Evolutionary conservation across 768 basidiomycete species (phyloP).

Genomic region (Lactarius trivialis): DNA sequence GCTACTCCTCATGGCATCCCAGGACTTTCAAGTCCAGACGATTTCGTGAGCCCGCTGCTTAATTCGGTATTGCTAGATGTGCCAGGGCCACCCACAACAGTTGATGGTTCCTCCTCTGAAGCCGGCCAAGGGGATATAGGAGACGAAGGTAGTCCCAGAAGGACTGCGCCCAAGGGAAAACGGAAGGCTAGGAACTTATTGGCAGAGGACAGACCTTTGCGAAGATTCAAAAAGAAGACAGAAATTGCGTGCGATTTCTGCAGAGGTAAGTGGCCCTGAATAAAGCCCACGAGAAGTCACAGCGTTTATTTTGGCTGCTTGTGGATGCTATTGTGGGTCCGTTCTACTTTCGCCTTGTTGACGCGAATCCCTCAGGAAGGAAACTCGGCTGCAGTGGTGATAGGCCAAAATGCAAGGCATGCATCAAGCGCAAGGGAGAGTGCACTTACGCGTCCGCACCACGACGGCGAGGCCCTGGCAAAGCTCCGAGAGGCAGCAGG

Average conservation of each 20-base stretch:
- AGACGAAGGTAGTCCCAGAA: slow-evolving; percentile 7
- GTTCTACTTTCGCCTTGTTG: slow-evolving; percentile 4
- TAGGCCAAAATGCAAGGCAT: slow-evolving; percentile 58
- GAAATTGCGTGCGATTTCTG: slow-evolving; percentile 73
- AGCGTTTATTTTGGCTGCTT: slow-evolving; percentile 16
- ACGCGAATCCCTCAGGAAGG: slow-evolving; percentile 40
- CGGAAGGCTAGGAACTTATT: not conserved
- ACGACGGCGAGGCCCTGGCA: slow-evolving; percentile 67
- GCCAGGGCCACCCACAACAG: slow-evolving; percentile 5
- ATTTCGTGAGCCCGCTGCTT: slow-evolving; percentile 13
- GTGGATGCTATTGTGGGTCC: slow-evolving; percentile 7
- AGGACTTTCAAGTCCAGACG: not conserved
- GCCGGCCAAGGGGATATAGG: slow-evolving; percentile 11
- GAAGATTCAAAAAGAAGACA: slow-evolving; percentile 38
- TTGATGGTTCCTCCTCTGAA: slow-evolving; percentile 17
- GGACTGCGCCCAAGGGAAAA: slow-evolving; percentile 9
- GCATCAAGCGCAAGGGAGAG: slow-evolving; percentile 42
- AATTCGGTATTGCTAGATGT: slow-evolving; percentile 7
- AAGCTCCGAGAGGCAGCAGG: slow-evolving; percentile 53
- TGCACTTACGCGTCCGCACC: slow-evolving; percentile 50
- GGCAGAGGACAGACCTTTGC: slow-evolving; percentile 11
- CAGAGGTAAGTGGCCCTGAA: slow-evolving; percentile 44
- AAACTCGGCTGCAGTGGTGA: slow-evolving; percentile 71
- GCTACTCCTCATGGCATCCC: not conserved
- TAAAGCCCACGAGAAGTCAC: slow-evolving; percentile 3